phyloP scores from a whole-genome alignment of 768 basidiomycete genomes.

The Pisolithus sp. region DNA sequence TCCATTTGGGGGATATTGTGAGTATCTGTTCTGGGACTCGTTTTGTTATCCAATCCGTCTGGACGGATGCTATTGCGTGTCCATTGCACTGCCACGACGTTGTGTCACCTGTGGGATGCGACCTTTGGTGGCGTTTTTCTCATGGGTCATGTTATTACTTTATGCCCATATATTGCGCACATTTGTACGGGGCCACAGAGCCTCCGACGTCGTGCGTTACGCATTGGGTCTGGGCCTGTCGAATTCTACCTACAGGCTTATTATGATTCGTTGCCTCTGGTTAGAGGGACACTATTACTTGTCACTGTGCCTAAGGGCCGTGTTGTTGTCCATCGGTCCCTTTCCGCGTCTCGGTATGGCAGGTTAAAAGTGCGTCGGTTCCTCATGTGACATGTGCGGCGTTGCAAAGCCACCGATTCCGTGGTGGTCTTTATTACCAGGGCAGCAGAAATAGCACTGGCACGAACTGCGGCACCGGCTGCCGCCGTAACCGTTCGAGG shows the following conservation, averaged over 20 bases:
- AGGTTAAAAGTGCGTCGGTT: not conserved
- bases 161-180: no score
- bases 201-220: no score
- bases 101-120: no score
- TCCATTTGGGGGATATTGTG: conserved; percentile 68
- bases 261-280: no score
- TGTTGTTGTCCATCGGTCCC: no score
- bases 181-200: no score
- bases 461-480: not conserved
- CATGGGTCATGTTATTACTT: no score
- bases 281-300: no score
- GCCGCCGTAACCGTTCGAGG: no score
- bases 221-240: no score
- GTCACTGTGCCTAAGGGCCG: no score
- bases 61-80: not conserved
- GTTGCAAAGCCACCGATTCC: not conserved
- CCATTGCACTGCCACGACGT: not conserved
- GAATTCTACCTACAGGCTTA: no score
- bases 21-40: conserved; percentile 21
- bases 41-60: not conserved
- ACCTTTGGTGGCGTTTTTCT: not conserved
- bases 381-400: not conserved
- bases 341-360: not conserved
- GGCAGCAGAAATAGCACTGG: not conserved
- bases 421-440: not conserved